These are phyloP conservation scores for Ballota nigra DNA, from an alignment of 257 asterid species.

Conservation along the genomic window DNA sequence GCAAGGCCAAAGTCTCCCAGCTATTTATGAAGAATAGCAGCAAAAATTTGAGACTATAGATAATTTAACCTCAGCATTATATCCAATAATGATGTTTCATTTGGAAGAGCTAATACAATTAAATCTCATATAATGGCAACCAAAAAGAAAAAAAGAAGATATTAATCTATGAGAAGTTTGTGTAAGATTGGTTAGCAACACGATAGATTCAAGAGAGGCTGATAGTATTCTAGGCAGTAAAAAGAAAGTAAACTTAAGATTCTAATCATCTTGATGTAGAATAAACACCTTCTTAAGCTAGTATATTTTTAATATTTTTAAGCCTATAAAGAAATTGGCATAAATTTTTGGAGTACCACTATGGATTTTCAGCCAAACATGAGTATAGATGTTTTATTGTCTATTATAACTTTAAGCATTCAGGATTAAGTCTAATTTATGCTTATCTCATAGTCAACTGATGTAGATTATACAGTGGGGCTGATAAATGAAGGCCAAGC, in stretches of 20 bases:
- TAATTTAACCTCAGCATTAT: constrained; percentile 5
- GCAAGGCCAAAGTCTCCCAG: constrained; percentile 88
- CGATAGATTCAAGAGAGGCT: background rate
- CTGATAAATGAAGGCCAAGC: background rate
- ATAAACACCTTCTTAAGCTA: background rate
- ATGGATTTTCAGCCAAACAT: no score
- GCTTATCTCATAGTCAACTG: background rate
- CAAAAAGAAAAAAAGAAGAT: no score
- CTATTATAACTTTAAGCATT: no score
- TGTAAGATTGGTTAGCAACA: background rate
- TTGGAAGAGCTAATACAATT: background rate
- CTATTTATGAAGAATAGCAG: constrained; percentile 33
- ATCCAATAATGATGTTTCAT: background rate
- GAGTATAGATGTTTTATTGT: no score
- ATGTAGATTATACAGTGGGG: background rate
- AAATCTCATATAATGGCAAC: background rate
- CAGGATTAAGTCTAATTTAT: no score
- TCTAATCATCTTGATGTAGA: background rate
- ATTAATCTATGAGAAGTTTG: no score
- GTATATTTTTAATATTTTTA: background rate
- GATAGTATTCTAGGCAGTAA: background rate
- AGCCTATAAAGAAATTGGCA: no score
- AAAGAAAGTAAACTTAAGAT: background rate
- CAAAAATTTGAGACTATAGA: constrained; percentile 1
- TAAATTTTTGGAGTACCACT: no score